Base-by-base conservation (phyloP, 495 filamentous ascomycete species). In the Copromyces sp. region DNA sequence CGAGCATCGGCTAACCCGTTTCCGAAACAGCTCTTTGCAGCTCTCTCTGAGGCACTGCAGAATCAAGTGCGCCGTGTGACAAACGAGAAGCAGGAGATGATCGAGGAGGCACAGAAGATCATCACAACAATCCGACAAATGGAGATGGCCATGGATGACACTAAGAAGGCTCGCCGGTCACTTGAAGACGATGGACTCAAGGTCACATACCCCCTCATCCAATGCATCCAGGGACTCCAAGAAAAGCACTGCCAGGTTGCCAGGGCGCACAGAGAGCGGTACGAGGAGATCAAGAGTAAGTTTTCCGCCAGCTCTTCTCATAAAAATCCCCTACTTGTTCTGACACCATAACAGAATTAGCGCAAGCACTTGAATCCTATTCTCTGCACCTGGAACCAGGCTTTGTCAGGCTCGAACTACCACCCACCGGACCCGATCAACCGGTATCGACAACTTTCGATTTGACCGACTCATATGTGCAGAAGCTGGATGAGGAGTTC, bases 221-320 rank as follows among this genome's bases (percentile, higher is more conserved):
- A 87, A 68, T 98, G 95, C 80, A 83, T 98, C 69, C 85, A 90
- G 75, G 82, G 81, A 39, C 81, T 99, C 71, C 94, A 94, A 78
- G 94, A 97, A 81, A 97, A 96, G 83, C 90, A 96, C 75, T 86
- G 84, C 47, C 87, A 89, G 37, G 87, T 98, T 77, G 90, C 87
- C 82, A 92, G 91, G 80, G 79, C 95, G 37, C 94, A 98, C 81
- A 87, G 88, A 39, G 93, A 98, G 82, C 89, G 95, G 70, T 97
- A 93, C 74, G 94, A 97, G 76, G 93, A 98, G 82, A 92, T 98
- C 70, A 95, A 92, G 82, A 97, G 94, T 97, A 83, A 79, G 90
- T 80, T 24, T 5, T 9, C 39, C 37, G 14, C 53, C n/a, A 29
- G 9, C 16, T 39, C 59, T 4, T 12, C 12, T 40, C 29, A 32